Conservation (phyloP, 1,139 yeast species). For the Yamadazyma triangularis region DNA sequence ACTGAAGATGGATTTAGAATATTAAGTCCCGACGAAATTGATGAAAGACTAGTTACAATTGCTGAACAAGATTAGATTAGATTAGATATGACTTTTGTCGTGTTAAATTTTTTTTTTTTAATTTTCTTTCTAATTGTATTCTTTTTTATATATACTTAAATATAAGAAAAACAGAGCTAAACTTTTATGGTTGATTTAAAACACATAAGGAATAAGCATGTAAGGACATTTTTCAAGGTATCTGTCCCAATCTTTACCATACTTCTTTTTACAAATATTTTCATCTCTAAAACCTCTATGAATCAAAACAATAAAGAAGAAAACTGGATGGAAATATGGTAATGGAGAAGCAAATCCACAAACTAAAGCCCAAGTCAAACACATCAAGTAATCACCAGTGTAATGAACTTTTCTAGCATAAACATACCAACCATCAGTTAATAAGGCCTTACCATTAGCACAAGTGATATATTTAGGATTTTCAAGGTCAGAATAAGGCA, state of each 20-base stretch:
- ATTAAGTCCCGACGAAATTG: conserved; percentile 81
- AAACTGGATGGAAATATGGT: conserved; percentile 95
- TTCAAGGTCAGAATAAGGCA: conserved; percentile 76
- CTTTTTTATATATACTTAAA: too few relatives aligned
- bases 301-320: conserved; percentile 78
- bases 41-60: conserved; percentile 85
- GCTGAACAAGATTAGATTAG: conserved; percentile 84
- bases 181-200: too few relatives aligned
- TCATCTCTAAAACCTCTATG: conserved; percentile 90
- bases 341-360: conserved; percentile 86
- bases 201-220: conserved; percentile 83
- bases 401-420: conserved; percentile 92
- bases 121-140: too few relatives aligned
- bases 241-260: conserved; percentile 91
- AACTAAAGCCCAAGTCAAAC: conserved; percentile 85
- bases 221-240: conserved; percentile 88
- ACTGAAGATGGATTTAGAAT: conserved; percentile 64
- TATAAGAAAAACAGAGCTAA: too few relatives aligned
- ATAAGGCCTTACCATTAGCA: conserved; percentile 74
- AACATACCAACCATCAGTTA: conserved; percentile 92
- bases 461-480: conserved; percentile 85
- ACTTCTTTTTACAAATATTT: conserved; percentile 76
- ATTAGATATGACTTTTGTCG: too few relatives aligned
- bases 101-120: too few relatives aligned
- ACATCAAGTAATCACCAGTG: conserved; percentile 89